Evolutionary conservation across 768 basidiomycete species (phyloP).

Genomic region (Cystofilobasidium ferigula): DNA sequence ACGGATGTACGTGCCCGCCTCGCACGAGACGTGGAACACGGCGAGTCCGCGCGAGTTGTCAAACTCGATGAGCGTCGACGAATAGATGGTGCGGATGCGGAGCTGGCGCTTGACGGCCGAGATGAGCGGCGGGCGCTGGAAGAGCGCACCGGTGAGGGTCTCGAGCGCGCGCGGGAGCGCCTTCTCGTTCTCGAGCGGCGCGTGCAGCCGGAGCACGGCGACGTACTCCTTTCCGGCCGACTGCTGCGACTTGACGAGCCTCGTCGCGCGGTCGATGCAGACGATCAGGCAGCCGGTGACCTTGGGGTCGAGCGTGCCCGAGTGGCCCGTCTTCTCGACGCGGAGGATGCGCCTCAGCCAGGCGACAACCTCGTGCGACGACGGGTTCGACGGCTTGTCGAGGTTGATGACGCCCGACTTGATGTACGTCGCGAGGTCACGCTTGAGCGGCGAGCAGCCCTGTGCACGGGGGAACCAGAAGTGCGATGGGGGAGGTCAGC

Average conservation of each 20-base stretch:
- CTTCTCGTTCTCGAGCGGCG: conserved; percentile 64
- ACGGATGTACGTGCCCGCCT: conserved; percentile 73
- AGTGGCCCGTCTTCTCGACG: conserved; percentile 97
- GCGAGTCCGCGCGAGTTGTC: conserved; percentile 93
- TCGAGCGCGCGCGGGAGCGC: conserved; percentile 86
- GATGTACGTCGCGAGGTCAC: conserved; percentile 82
- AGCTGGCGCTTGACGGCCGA: conserved; percentile 98
- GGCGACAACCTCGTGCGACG: conserved; percentile 97
- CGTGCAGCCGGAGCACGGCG: conserved; percentile 86
- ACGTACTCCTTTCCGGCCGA: conserved; percentile 99
- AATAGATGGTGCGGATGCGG: conserved; percentile 91
- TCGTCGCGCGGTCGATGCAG: conserved; percentile 95
- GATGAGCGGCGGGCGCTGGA: conserved; percentile 96
- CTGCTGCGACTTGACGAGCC: conserved; percentile 96
- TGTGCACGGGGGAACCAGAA: background rate
- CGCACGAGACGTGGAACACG: conserved; percentile 98
- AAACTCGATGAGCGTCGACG: conserved; percentile 88
- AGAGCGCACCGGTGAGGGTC: conserved; percentile 92
- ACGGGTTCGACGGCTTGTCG: conserved; percentile 98
- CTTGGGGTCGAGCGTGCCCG: conserved; percentile 96
- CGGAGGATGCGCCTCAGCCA: conserved; percentile 95
- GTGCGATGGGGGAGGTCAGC: background rate
- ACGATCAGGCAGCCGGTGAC: conserved; percentile 98
- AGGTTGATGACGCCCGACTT: conserved; percentile 99
- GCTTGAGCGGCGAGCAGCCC: conserved; percentile 87